phyloP scores from a whole-genome alignment of 2,329 filamentous ascomycete species.

The Cordyceps farinosa region DNA sequence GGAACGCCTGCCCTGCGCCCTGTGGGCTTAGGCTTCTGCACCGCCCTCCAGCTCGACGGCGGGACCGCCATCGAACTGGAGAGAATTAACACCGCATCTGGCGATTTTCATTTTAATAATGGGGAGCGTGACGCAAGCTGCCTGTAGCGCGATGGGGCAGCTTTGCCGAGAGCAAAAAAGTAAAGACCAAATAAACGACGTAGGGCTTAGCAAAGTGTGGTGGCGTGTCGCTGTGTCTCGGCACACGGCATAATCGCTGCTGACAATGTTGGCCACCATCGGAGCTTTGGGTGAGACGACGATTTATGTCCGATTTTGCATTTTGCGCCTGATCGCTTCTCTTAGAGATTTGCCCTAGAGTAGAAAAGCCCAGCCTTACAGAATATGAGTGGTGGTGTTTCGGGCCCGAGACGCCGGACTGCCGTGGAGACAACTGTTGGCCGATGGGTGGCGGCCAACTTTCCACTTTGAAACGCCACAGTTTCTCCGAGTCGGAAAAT shows the following conservation, averaged over 20 bases:
- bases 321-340: neutral
- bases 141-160: neutral
- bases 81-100: neutral
- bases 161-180: neutral
- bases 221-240: neutral
- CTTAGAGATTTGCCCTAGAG: too few relatives aligned
- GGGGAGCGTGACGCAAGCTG: constrained; percentile 2
- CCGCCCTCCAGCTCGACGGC: neutral
- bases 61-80: neutral
- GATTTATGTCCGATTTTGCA: neutral
- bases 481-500: neutral
- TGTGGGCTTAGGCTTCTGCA: neutral
- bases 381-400: neutral
- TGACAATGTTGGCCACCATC: neutral
- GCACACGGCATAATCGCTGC: constrained; percentile 1
- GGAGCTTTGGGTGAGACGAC: neutral
- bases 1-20: neutral
- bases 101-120: neutral
- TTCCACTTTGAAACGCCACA: neutral
- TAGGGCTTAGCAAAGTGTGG: neutral
- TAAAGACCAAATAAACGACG: neutral
- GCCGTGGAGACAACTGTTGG: neutral
- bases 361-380: neutral
- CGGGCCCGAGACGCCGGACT: constrained; percentile 1
- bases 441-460: neutral